Evolutionary conservation across 2,329 filamentous ascomycete species (phyloP), one percentile per base, ranked within the genome.

Genomic region (Ambrosiella xylebori): DNA sequence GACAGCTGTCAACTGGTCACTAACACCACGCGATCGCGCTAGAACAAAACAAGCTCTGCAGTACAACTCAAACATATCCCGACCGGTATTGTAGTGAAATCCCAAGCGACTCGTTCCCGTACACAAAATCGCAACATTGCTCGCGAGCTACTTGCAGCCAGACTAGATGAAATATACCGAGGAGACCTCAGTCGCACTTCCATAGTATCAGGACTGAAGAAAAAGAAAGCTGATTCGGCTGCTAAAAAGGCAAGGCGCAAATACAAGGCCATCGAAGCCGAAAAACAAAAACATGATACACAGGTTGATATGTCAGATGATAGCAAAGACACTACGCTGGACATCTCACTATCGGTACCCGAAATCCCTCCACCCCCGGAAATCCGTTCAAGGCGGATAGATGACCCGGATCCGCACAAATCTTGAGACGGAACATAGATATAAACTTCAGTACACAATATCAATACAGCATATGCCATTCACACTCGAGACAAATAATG

Each of bases 21-120:
- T 13, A 35, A 13, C 12, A n/a, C 1, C 12, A 12, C 4, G n/a
- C 37, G 11, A n/a, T 7, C 2, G 11, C 54, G 61, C 56, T 59
- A 84, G 85, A 98, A 98, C 72, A 98, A 98, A 80, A 98, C 93
- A 35, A 89, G 84, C 63, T 96, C 88, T 0, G 91, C 91, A 41
- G 91, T 96, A 1, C 93, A 98, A 68, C 76, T 98, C 40, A 93
- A 85, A 64, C 93, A 98, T 69, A 72, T 86, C 13, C 88, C 91
- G 5, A 95, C 90, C 0, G 91, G 91, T 61, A 81, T 96, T 57
- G 90, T 97, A 12, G 80, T 98, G 62, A 98, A 98, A 72, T 91
- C 82, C 58, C 93, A 98, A 71, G 88, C 85, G 17, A 97, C 93
- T 7, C 83, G 93, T 53, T 94, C 87, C 1, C 81, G 88, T 15